Percentiles rank a stretch among this genome's conserved stretches.
phyloP scores from a whole-genome alignment of 805 yeast genomes.

The Wickerhamiella sorbophila region DNA sequence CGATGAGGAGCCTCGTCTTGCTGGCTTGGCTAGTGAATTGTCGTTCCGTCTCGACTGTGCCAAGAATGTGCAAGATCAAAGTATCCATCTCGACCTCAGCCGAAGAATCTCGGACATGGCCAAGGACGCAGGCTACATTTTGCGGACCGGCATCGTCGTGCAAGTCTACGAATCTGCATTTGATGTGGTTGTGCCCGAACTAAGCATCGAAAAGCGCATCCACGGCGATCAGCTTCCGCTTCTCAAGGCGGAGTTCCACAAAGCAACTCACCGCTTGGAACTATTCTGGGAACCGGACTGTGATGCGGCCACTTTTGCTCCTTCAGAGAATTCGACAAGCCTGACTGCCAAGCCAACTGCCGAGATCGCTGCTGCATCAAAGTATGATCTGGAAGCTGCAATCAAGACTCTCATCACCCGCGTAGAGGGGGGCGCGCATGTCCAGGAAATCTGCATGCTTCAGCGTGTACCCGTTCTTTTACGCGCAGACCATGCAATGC shows the following conservation, averaged over 20 bases:
- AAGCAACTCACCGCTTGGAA: constrained; percentile 50
- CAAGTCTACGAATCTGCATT: constrained; percentile 95
- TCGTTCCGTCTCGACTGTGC: constrained; percentile 94
- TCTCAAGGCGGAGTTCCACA: constrained; percentile 83
- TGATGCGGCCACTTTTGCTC: constrained; percentile 81
- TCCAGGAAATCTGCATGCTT: constrained; percentile 74
- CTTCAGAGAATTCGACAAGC: constrained; percentile 27
- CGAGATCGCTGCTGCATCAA: constrained; percentile 6
- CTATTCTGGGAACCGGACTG: constrained; percentile 86
- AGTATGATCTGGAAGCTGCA: constrained; percentile 5
- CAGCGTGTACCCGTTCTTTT: constrained; percentile 62
- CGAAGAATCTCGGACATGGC: constrained; percentile 70
- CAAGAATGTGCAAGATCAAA: constrained; percentile 83
- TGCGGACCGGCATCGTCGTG: constrained; percentile 72
- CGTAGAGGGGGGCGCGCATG: constrained; percentile 43
- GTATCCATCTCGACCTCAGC: constrained; percentile 70
- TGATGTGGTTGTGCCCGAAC: constrained; percentile 76
- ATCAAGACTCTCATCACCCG: constrained; percentile 34
- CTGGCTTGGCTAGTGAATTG: constrained; percentile 66
- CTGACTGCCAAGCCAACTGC: constrained; percentile 1
- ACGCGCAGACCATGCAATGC: constrained; percentile 84
- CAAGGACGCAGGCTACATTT: constrained; percentile 51
- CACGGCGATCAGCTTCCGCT: constrained; percentile 95
- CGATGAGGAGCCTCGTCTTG: constrained; percentile 2
- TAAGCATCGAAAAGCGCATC: constrained; percentile 31